Evolutionary conservation across 2,329 filamentous ascomycete species (phyloP).

Genomic region (Aurifilum marmelostoma): DNA sequence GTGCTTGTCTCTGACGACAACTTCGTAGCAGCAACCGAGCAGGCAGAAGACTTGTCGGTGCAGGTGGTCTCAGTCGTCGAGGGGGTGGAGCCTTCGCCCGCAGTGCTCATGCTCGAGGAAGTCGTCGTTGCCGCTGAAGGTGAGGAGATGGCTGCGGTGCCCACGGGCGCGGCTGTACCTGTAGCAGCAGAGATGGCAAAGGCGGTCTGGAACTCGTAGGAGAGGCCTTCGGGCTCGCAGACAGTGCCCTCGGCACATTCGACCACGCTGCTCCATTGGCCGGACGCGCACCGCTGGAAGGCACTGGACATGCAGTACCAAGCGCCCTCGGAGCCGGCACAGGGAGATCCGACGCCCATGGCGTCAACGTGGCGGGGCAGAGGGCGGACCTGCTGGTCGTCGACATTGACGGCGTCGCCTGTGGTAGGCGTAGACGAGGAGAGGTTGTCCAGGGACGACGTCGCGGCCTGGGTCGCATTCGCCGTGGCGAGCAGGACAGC

Average conservation of each 20-base stretch:
- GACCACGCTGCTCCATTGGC: conserved; percentile 51
- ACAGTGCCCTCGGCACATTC: conserved; percentile 48
- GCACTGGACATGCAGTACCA: conserved; percentile 57
- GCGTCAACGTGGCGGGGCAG: background rate
- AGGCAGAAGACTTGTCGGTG: background rate
- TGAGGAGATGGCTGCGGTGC: background rate
- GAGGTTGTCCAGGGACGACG: background rate
- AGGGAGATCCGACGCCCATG: conserved; percentile 45
- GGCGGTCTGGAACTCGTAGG: conserved; percentile 40
- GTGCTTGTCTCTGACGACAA: background rate
- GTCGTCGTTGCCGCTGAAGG: background rate
- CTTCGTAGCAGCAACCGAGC: background rate
- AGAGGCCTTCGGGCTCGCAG: conserved; percentile 49
- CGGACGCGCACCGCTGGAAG: conserved; percentile 55
- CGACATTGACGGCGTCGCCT: background rate
- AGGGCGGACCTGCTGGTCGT: background rate
- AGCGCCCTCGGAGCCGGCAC: conserved; percentile 50
- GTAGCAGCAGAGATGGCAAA: conserved; percentile 9
- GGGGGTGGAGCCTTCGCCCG: background rate
- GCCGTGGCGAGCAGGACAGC: background rate
- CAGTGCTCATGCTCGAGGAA: background rate
- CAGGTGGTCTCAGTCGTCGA: background rate
- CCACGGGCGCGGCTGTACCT: background rate
- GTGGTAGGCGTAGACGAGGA: background rate
- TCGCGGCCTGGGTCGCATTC: background rate